Conservation (phyloP, 495 filamentous ascomycete genomes). For the Rusavskia elegans region DNA sequence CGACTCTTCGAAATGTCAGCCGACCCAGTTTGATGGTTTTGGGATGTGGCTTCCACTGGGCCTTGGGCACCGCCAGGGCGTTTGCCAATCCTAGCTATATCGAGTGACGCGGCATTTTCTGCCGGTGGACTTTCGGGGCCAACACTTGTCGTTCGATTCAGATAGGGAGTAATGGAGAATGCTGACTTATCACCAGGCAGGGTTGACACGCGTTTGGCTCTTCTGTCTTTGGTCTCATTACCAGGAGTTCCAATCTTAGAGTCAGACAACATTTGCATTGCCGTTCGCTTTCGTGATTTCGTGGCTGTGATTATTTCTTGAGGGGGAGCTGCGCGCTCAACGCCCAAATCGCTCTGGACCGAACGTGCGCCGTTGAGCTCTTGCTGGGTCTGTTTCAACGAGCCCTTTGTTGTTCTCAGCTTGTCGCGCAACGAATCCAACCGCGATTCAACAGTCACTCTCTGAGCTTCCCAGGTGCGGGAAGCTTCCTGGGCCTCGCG, state of each 20-base stretch:
- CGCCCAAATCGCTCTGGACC: slow-evolving; percentile 23
- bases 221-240: slow-evolving; percentile 39
- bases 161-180: slow-evolving; percentile 85
- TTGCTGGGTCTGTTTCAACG: slow-evolving; percentile 43
- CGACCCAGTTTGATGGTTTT: background rate
- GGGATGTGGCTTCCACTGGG: background rate
- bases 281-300: slow-evolving; percentile 32
- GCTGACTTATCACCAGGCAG: slow-evolving; percentile 67
- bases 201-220: slow-evolving; percentile 32
- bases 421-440: slow-evolving; percentile 52
- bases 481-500: slow-evolving; percentile 17
- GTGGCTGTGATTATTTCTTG: slow-evolving; percentile 8
- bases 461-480: slow-evolving; percentile 36
- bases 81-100: slow-evolving; percentile 9
- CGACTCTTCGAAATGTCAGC: background rate
- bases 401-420: slow-evolving; percentile 46
- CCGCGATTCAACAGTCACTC: slow-evolving; percentile 45
- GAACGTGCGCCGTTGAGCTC: slow-evolving; percentile 29
- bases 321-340: slow-evolving; percentile 6
- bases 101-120: slow-evolving; percentile 12
- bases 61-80: background rate
- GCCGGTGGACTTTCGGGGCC: slow-evolving; percentile 26
- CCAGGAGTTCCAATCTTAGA: slow-evolving; percentile 52
- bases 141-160: slow-evolving; percentile 59
- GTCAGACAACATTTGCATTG: slow-evolving; percentile 30